phyloP scores from a whole-genome alignment of 2,329 filamentous ascomycete species.

The Aspergillus fijiensis region DNA sequence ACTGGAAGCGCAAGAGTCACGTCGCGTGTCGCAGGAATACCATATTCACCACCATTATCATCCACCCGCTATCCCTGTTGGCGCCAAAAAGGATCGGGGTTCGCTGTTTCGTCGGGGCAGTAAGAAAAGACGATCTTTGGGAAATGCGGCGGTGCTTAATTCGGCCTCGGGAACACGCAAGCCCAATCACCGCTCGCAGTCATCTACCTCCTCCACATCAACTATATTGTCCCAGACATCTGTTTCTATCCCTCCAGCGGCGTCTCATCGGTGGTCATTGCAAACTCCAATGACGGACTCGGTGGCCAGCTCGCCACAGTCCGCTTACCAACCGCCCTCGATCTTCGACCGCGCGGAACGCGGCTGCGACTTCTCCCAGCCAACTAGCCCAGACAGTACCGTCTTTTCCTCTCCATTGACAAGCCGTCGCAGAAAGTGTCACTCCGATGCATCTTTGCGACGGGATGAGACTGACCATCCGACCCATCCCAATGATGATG shows the following conservation, averaged over 20 bases:
- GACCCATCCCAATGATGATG: constrained; percentile 18
- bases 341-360: constrained; percentile 74
- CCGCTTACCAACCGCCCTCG: constrained; percentile 67
- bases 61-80: constrained; percentile 54
- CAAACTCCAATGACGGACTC: constrained; percentile 57
- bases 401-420: constrained; percentile 64
- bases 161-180: constrained; percentile 31
- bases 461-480: constrained; percentile 18
- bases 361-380: constrained; percentile 66
- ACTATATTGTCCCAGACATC: constrained; percentile 64
- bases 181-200: constrained; percentile 37
- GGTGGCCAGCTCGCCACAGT: constrained; percentile 76
- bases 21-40: constrained; percentile 66
- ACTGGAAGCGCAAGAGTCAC: constrained; percentile 55
- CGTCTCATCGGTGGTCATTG: constrained; percentile 38
- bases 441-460: constrained; percentile 57
- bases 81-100: constrained; percentile 55
- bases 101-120: constrained; percentile 52
- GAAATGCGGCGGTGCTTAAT: constrained; percentile 54
- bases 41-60: constrained; percentile 97
- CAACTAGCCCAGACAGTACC: constrained; percentile 79
- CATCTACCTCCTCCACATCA: constrained; percentile 50
- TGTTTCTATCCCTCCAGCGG: constrained; percentile 55
- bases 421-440: constrained; percentile 57
- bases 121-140: constrained; percentile 70